These are phyloP conservation scores for Phytophthora melonis DNA, from an alignment of 352 stramenopile species.

Conservation along the genomic window DNA sequence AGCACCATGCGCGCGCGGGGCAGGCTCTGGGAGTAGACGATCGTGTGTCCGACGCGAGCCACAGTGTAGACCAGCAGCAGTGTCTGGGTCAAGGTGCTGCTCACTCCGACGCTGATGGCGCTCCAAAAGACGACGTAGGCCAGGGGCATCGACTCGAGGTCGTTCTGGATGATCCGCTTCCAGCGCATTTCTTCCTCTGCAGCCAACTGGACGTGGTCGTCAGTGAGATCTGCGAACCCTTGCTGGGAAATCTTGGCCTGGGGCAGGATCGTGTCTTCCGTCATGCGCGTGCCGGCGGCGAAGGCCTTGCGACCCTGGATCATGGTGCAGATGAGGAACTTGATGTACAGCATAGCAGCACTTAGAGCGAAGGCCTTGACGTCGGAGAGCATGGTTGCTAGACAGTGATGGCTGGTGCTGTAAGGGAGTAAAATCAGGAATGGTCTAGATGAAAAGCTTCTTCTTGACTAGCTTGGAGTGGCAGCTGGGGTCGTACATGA, in stretches of 20 bases:
- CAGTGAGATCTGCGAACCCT: slow-evolving; percentile 36
- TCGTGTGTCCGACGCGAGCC: slow-evolving; percentile 50
- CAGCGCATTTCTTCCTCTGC: slow-evolving; percentile 52
- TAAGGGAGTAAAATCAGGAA: slow-evolving; percentile 22
- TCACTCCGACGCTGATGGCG: slow-evolving; percentile 50
- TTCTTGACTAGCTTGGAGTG: too few species aligned
- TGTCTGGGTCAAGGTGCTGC: slow-evolving; percentile 32
- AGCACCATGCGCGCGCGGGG: slow-evolving; percentile 33
- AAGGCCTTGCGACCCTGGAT: slow-evolving; percentile 60
- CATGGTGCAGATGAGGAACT: slow-evolving; percentile 63
- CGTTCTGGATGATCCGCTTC: slow-evolving; percentile 68
- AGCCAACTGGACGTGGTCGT: slow-evolving; percentile 33
- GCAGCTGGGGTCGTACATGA: too few species aligned
- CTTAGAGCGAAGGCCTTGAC: slow-evolving; percentile 51
- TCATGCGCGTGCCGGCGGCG: slow-evolving; percentile 49
- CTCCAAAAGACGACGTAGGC: slow-evolving; percentile 56
- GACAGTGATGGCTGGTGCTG: neutral
- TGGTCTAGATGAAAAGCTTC: slow-evolving; percentile 1
- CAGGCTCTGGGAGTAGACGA: slow-evolving; percentile 51
- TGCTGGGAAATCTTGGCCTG: slow-evolving; percentile 31
- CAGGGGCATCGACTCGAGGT: slow-evolving; percentile 70
- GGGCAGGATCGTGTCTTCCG: slow-evolving; percentile 54
- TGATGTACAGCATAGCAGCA: slow-evolving; percentile 64
- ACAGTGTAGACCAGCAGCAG: slow-evolving; percentile 56
- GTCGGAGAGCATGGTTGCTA: slow-evolving; percentile 23